phyloP scores from a whole-genome alignment of 331 rosid genomes.

The Quercus tomentella region DNA sequence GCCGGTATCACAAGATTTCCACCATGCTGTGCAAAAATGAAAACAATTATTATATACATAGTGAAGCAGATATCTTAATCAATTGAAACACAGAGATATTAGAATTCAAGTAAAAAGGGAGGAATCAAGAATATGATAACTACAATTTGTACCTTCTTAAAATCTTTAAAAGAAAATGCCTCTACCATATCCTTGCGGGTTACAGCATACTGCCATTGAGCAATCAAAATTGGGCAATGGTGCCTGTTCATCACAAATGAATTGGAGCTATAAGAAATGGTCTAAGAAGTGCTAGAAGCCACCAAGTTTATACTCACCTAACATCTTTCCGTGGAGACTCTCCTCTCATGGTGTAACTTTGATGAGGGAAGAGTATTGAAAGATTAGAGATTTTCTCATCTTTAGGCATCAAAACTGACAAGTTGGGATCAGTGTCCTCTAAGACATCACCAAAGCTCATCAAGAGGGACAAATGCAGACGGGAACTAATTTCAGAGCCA shows the following conservation, averaged over 20 bases:
- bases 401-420: constrained; percentile 35
- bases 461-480: constrained; percentile 77
- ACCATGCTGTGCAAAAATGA: constrained; percentile 45
- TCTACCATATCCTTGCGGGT: constrained; percentile 79
- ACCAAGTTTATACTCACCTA: constrained; percentile 46
- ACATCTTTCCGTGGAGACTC: constrained; percentile 62
- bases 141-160: constrained; percentile 54
- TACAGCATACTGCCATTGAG: constrained; percentile 87
- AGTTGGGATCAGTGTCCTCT: constrained; percentile 36
- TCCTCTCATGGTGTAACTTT: constrained; percentile 84
- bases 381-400: constrained; percentile 42
- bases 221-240: constrained; percentile 73
- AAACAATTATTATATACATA: not conserved
- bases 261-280: constrained; percentile 7
- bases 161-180: constrained; percentile 65
- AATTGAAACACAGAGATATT: not conserved
- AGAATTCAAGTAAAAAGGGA: not conserved
- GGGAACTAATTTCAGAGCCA: constrained; percentile 62
- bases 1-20: constrained; percentile 90
- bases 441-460: constrained; percentile 69
- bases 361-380: constrained; percentile 61
- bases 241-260: constrained; percentile 53
- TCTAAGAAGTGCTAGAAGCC: constrained; percentile 1
- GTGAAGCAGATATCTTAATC: not conserved
- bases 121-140: not conserved